Evolutionary conservation across 257 asterid genomes (phyloP), one percentile per base, ranked within the genome.

Genomic region (Cynanchum wilfordii): DNA sequence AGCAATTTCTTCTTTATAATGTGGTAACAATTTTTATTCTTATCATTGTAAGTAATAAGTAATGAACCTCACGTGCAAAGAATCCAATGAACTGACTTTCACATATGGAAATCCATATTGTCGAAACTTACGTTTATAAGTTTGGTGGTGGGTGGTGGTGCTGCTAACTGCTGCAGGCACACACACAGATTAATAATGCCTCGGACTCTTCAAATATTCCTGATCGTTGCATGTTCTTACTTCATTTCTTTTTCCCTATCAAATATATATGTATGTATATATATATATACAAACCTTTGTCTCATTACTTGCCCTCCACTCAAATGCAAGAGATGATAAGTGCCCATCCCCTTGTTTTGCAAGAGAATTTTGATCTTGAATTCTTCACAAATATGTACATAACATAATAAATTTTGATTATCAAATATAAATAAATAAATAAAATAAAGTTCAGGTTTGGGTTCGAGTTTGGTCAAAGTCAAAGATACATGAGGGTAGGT

Each of bases 31-130:
- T 2, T 2, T 19, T 56, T 54, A n/a, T 3, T 16, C 45, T 19
- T 30, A 51, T 7, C 52, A 29, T 44, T 33, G 47, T 44, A 42
- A 22, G 24, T 50, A 51, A 54, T 50, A 5, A 47, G 71, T 69
- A 72, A 68, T 82, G 85, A 82, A 85, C 0, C 67, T 83, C 87
- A 85, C 91, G 82, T 85, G 91, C 86, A 82, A 77, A 77, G 88
- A 78, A 88, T 84, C 91, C 91, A 77, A 86, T 82, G 88, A 71
- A 51, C 82, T 67, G 84, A 76, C 77, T 69, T 65, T 66, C 79
- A 63, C 79, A 71, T 70, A 71, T 79, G 57, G 73, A 76, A 74
- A 78, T 67, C 81, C 79, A 72, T 72, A 76, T 84, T 79, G 82
- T 80, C 81, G 72, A 42, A 33, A 22, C 16, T n/a, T n/a, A 67